phyloP scores from a whole-genome alignment of 495 filamentous ascomycete genomes.

The Penicillium longicatenatum region DNA sequence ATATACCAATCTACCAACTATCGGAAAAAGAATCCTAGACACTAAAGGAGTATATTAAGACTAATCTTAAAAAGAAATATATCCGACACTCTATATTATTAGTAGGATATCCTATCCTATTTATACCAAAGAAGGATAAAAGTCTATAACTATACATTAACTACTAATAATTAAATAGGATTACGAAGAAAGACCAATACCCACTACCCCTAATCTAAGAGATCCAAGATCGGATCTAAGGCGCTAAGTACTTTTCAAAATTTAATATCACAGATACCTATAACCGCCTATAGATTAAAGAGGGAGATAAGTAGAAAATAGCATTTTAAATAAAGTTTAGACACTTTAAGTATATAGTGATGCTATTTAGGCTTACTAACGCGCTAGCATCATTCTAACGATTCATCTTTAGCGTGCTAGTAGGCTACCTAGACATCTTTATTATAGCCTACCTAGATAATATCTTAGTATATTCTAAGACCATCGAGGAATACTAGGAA shows the following conservation, averaged over 20 bases:
- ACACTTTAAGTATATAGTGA: background rate
- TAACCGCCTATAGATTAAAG: background rate
- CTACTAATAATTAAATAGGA: background rate
- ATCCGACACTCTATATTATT: background rate
- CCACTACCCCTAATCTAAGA: background rate
- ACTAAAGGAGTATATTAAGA: background rate
- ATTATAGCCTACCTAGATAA: background rate
- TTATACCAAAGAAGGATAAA: background rate
- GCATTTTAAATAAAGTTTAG: background rate
- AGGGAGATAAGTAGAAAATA: background rate
- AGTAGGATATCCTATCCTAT: background rate
- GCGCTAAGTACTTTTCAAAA: background rate
- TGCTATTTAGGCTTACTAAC: background rate
- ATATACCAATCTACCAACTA: background rate
- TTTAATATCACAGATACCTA: background rate
- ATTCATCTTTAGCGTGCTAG: background rate
- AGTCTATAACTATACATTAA: background rate
- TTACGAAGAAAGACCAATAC: background rate
- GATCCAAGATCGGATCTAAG: background rate
- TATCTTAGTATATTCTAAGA: background rate
- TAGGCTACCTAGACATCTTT: background rate
- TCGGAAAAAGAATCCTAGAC: background rate
- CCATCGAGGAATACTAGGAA: background rate
- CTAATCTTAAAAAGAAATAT: background rate
- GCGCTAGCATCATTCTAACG: background rate